Evolutionary conservation across 805 yeast species (phyloP).

Genomic region (Wickerhamia fluorescens): DNA sequence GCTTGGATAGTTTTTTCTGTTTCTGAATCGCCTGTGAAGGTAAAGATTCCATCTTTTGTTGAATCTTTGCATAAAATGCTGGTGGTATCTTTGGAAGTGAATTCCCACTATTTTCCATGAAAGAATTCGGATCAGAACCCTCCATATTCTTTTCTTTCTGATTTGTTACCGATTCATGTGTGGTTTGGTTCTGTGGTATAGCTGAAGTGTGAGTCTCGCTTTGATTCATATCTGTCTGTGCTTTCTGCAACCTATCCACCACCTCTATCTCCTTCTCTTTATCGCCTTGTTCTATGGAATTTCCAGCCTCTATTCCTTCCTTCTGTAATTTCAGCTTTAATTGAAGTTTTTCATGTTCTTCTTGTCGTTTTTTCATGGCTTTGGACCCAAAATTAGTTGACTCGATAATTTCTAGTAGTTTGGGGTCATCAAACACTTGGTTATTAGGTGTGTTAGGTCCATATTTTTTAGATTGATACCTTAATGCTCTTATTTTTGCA

Average conservation of each 20-base stretch:
- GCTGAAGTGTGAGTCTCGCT: conserved; percentile 1
- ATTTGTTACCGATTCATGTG: too few relatives aligned
- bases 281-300: conserved; percentile 3
- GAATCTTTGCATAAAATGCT: conserved; percentile 6
- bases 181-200: too few relatives aligned
- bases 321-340: conserved; percentile 1
- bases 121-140: too few relatives aligned
- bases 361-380: conserved; percentile 5
- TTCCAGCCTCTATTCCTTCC: conserved; percentile 1
- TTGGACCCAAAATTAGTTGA: conserved; percentile 28
- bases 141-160: too few relatives aligned
- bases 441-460: conserved; percentile 1
- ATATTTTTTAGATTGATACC: too few relatives aligned
- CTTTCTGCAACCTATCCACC: too few relatives aligned
- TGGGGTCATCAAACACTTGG: conserved; percentile 16
- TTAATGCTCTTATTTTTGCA: too few relatives aligned
- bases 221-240: too few relatives aligned
- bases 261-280: conserved; percentile 2
- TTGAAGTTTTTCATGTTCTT: conserved; percentile 1
- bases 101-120: too few relatives aligned
- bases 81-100: too few relatives aligned
- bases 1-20: conserved; percentile 30
- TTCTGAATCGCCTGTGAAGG: conserved; percentile 41
- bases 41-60: conserved; percentile 23
- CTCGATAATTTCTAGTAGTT: conserved; percentile 26